Evolutionary conservation across 2,329 filamentous ascomycete genomes (phyloP), one percentile per base, ranked within the genome.

Genomic region (Botrytis sinoallii): DNA sequence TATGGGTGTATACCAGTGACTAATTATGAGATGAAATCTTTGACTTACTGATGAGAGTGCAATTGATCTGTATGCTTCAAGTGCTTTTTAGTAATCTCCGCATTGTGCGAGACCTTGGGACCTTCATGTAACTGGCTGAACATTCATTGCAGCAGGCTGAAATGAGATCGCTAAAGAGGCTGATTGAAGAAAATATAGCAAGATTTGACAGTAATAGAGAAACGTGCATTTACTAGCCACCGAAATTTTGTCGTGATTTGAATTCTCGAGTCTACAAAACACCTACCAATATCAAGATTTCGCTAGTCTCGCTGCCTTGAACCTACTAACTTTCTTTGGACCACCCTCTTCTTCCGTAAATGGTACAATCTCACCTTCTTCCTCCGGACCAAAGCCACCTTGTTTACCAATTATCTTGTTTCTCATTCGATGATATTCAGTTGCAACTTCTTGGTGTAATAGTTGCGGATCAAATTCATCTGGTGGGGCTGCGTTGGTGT

Each of bases 381-480:
- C 89, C 77, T 94, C 89, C 73, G 89, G 88, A 78, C 92, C 84
- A 81, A 97, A 97, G 4, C 94, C 94, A 70, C 94, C 94, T 78
- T 96, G 90, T 78, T 90, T 88, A 77, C 94, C 90, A 71, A 98
- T 94, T 83, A 97, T 91, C 79, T 88, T 89, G 81, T 95, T 97
- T 32, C 95, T 91, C 82, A 93, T 86, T 63, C 89, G 90, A 81
- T 97, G 92, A 82, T 97, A 97, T 80, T 97, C 93, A 55, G 89
- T 88, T 12, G 93, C 91, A 22, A 97, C 90, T 81, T 97, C 92
- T 75, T 93, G 90, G 71, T 92, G 88, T 69, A 95, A 85, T 44
- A 95, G 84, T 32, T 89, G 86, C 8, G 92, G 89, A 77, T 97
- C 92, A 57, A 95, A 85, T 76, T 93, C 91, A 77, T 92, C 88